Evolutionary conservation across 352 stramenopile genomes (phyloP).

Genomic region (Phytophthora quininea): DNA sequence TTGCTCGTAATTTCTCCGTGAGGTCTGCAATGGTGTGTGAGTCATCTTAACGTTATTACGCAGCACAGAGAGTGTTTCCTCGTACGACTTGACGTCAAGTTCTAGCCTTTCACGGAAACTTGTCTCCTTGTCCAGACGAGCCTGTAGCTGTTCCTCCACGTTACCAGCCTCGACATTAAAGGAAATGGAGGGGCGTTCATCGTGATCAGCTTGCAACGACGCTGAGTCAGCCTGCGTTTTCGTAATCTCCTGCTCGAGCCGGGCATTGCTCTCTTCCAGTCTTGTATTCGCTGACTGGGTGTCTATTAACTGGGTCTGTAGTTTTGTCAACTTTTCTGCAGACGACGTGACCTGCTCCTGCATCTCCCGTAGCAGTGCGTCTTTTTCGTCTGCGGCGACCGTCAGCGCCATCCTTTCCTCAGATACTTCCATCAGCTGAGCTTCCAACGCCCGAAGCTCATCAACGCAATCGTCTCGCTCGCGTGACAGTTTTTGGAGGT

Average conservation of each 20-base stretch:
- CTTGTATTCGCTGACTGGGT: conserved; percentile 10
- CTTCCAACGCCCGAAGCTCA: conserved; percentile 51
- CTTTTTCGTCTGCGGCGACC: conserved; percentile 19
- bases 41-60: conserved; percentile 56
- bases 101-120: conserved; percentile 49
- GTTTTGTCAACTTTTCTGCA: conserved; percentile 11
- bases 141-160: conserved; percentile 34
- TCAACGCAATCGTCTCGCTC: conserved; percentile 51
- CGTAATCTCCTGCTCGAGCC: conserved; percentile 30
- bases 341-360: conserved; percentile 17
- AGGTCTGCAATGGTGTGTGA: conserved; percentile 44
- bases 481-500: conserved; percentile 38
- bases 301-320: conserved; percentile 25
- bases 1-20: conserved; percentile 41
- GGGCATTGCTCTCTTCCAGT: conserved; percentile 28
- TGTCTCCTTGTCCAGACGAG: conserved; percentile 48
- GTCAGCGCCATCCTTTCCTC: conserved; percentile 49
- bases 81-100: conserved; percentile 72
- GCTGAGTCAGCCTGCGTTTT: conserved; percentile 16
- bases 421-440: conserved; percentile 58
- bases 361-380: conserved; percentile 22
- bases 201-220: conserved; percentile 27
- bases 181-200: not conserved
- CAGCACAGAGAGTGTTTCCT: conserved; percentile 60
- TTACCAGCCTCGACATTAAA: conserved; percentile 1